A percentile compares a stretch with the other conserved stretches of the same genome.
Evolutionary conservation across 306 rosid genomes (phyloP).

Genomic region (Phaseolus lunatus): DNA sequence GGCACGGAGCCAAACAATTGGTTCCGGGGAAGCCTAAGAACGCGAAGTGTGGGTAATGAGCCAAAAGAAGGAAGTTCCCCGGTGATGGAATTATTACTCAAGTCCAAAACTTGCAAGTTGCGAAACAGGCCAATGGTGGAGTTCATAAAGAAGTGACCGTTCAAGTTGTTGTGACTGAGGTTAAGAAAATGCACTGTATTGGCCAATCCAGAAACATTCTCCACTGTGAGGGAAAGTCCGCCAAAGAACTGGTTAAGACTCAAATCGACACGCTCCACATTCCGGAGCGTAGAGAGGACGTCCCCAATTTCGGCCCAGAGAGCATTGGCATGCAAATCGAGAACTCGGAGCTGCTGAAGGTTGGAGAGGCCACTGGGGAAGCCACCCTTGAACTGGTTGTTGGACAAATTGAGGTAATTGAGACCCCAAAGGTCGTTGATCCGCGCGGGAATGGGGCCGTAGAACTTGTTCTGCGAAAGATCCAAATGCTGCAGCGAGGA

Average conservation of each 20-base stretch:
- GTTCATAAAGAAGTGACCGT: conserved; percentile 65
- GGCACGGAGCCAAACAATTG: conserved; percentile 72
- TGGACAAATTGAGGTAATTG: conserved; percentile 75
- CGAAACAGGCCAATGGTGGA: conserved; percentile 64
- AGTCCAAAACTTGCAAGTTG: conserved; percentile 76
- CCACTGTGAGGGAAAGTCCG: conserved; percentile 50
- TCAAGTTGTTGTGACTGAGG: conserved; percentile 64
- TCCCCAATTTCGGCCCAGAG: conserved; percentile 73
- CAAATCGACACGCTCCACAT: conserved; percentile 80
- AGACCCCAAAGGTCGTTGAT: conserved; percentile 79
- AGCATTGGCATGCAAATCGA: conserved; percentile 77
- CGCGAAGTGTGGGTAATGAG: conserved; percentile 60
- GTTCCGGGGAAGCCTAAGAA: conserved; percentile 65
- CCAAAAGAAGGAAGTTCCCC: conserved; percentile 85
- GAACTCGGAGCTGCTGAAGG: conserved; percentile 83
- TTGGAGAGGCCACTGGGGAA: conserved; percentile 68
- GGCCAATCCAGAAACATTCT: conserved; percentile 71
- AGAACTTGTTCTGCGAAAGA: conserved; percentile 79
- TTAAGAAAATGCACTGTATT: conserved; percentile 68
- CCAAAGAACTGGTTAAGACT: conserved; percentile 79
- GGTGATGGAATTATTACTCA: conserved; percentile 65
- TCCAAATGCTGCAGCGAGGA: conserved; percentile 78
- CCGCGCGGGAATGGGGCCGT: conserved; percentile 91
- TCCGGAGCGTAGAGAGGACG: conserved; percentile 58
- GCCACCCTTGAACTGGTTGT: conserved; percentile 64